phyloP scores from a whole-genome alignment of 768 basidiomycete species.

The Leucocoprinus leucothites region DNA sequence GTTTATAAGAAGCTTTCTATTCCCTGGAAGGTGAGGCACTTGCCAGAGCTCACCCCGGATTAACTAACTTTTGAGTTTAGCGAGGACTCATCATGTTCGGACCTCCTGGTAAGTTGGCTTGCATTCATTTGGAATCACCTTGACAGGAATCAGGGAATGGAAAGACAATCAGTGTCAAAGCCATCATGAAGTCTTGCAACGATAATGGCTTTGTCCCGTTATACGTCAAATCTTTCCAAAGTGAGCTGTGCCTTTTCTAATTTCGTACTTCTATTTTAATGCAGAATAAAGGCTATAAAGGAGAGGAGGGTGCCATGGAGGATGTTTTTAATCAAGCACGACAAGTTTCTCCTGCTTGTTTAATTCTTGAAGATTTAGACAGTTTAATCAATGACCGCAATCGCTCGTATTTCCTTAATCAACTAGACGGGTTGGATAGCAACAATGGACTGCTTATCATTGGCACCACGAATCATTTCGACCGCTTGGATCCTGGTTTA shows the following conservation, averaged over 20 bases:
- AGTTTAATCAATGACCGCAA: constrained; percentile 76
- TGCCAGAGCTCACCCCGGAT: neutral
- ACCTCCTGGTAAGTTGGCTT: constrained; percentile 54
- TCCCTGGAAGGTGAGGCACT: constrained; percentile 69
- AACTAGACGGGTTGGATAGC: constrained; percentile 75
- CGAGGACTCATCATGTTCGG: constrained; percentile 83
- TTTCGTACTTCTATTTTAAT: neutral
- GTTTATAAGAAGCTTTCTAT: constrained; percentile 73
- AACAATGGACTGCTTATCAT: constrained; percentile 81
- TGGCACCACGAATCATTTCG: constrained; percentile 82
- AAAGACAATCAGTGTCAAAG: constrained; percentile 80
- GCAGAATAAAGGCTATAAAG: constrained; percentile 43
- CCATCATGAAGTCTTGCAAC: constrained; percentile 72
- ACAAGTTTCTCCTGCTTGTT: constrained; percentile 60
- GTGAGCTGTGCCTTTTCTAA: constrained; percentile 31
- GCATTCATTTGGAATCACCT: neutral
- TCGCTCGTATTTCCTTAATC: constrained; percentile 86
- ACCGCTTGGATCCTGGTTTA: constrained; percentile 72
- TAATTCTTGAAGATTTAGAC: constrained; percentile 62
- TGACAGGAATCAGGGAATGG: constrained; percentile 57
- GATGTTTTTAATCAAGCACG: constrained; percentile 73
- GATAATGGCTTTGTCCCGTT: constrained; percentile 63
- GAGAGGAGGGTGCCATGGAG: constrained; percentile 67
- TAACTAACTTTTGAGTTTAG: constrained; percentile 28
- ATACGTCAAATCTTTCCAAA: constrained; percentile 80